phyloP scores from a whole-genome alignment of 345 rosid genomes.

The Moringa oleifera region DNA sequence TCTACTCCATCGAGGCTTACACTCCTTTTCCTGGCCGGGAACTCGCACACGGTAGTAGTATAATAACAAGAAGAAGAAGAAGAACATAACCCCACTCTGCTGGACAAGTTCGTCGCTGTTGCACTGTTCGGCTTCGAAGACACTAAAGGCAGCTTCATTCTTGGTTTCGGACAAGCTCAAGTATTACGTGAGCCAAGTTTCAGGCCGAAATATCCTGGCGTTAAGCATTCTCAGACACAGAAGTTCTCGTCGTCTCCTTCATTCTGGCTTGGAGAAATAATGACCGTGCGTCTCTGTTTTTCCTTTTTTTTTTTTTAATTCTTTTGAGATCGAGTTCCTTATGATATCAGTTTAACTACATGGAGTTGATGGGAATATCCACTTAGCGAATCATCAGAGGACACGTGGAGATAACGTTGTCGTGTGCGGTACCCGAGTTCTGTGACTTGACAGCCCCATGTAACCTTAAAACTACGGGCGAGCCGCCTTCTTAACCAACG shows the following conservation, averaged over 20 bases:
- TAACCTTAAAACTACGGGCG: too few relatives aligned
- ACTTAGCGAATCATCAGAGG: background rate
- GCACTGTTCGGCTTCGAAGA: slow-evolving; percentile 19
- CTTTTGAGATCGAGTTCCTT: too few relatives aligned
- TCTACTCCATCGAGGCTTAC: slow-evolving; percentile 20
- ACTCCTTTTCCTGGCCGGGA: slow-evolving; percentile 27
- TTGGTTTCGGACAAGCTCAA: background rate
- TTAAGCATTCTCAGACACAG: background rate
- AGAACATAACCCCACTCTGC: slow-evolving; percentile 29
- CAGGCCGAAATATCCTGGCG: slow-evolving; percentile 16
- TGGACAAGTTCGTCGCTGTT: slow-evolving; percentile 17
- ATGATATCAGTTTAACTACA: slow-evolving; percentile 7
- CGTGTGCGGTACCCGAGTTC: too few relatives aligned
- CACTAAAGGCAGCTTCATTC: slow-evolving; percentile 46
- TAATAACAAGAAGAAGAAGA: slow-evolving; percentile 13
- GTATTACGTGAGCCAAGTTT: background rate
- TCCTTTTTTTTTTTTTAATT: slow-evolving; percentile 6
- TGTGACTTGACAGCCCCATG: too few relatives aligned
- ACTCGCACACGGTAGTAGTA: slow-evolving; percentile 15
- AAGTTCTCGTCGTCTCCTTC: background rate
- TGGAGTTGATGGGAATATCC: slow-evolving; percentile 26
- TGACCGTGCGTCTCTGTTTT: background rate
- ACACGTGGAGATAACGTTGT: slow-evolving; percentile 40
- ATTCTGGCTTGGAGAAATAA: background rate
- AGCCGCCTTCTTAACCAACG: too few relatives aligned